Conservation (phyloP, 305 asterid species). For the Lippia alba region DNA sequence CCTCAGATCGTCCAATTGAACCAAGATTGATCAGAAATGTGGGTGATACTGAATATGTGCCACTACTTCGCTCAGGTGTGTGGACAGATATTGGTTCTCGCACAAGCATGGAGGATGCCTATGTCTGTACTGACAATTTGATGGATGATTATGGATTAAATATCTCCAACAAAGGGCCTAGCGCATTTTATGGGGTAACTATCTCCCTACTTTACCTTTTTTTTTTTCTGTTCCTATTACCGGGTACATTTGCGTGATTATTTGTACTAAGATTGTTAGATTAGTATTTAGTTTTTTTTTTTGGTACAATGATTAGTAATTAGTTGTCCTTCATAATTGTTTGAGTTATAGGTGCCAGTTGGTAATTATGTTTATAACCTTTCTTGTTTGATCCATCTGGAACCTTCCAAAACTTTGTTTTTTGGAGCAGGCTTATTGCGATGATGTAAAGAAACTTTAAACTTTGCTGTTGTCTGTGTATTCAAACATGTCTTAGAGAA, state of each 20-base stretch:
- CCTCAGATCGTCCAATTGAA: slow-evolving; percentile 45
- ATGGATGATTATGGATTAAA: slow-evolving; percentile 54
- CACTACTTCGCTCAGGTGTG: slow-evolving; percentile 88
- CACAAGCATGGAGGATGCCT: slow-evolving; percentile 86
- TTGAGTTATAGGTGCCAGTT: not conserved
- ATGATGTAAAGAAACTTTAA: too few relatives aligned
- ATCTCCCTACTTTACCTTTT: slow-evolving; percentile 1
- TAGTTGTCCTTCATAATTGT: not conserved
- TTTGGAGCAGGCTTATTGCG: too few relatives aligned
- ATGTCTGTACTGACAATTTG: slow-evolving; percentile 75
- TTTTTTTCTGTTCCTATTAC: slow-evolving; percentile 6
- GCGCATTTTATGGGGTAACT: slow-evolving; percentile 93
- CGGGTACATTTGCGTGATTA: not conserved
- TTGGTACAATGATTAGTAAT: too few relatives aligned
- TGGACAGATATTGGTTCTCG: slow-evolving; percentile 92
- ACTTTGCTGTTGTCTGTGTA: too few relatives aligned
- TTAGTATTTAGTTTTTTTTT: not conserved
- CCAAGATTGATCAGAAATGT: slow-evolving; percentile 52
- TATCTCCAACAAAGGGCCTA: slow-evolving; percentile 46
- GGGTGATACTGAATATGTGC: slow-evolving; percentile 49
- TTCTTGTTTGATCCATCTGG: not conserved
- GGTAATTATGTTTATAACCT: not conserved
- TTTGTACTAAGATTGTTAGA: not conserved
- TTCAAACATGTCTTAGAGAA: too few relatives aligned
- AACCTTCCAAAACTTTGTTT: too few relatives aligned